Conservation (phyloP, 805 yeast genomes). For the Candida hungchunana region DNA sequence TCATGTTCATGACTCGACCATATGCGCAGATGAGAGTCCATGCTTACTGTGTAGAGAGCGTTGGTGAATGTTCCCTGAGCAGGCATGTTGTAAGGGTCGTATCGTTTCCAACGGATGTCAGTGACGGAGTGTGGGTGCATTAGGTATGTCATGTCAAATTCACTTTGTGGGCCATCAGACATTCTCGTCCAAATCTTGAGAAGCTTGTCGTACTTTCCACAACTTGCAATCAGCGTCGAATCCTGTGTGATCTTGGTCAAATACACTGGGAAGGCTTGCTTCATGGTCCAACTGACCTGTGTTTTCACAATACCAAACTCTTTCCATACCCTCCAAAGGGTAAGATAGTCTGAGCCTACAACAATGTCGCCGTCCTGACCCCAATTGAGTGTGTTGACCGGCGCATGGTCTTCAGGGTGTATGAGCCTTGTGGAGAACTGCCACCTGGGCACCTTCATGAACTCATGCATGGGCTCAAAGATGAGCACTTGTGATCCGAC, state of each 20-base stretch:
- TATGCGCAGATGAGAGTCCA: constrained; percentile 54
- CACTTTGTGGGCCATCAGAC: constrained; percentile 56
- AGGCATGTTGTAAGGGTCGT: constrained; percentile 23
- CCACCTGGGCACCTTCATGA: constrained; percentile 44
- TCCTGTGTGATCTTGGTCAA: constrained; percentile 60
- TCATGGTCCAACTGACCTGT: constrained; percentile 33
- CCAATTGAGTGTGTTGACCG: constrained; percentile 48
- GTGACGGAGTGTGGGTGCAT: constrained; percentile 61
- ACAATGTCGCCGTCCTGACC: constrained; percentile 52
- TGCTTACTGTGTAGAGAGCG: constrained; percentile 59
- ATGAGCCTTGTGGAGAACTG: constrained; percentile 29
- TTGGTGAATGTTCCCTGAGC: constrained; percentile 38
- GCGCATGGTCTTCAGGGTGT: constrained; percentile 29
- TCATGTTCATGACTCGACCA: constrained; percentile 67
- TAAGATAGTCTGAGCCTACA: constrained; percentile 52
- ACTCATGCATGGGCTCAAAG: constrained; percentile 51
- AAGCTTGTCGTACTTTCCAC: constrained; percentile 57
- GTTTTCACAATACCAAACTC: constrained; percentile 40
- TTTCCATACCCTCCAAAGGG: constrained; percentile 47
- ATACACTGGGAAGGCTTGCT: constrained; percentile 60
- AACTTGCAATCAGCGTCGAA: constrained; percentile 60
- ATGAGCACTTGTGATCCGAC: constrained; percentile 40
- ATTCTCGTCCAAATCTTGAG: constrained; percentile 78
- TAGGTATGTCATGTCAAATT: constrained; percentile 65
- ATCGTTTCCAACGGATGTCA: constrained; percentile 53